Conservation (phyloP, 2,329 filamentous ascomycete genomes). For the Cordyceps sp. region DNA sequence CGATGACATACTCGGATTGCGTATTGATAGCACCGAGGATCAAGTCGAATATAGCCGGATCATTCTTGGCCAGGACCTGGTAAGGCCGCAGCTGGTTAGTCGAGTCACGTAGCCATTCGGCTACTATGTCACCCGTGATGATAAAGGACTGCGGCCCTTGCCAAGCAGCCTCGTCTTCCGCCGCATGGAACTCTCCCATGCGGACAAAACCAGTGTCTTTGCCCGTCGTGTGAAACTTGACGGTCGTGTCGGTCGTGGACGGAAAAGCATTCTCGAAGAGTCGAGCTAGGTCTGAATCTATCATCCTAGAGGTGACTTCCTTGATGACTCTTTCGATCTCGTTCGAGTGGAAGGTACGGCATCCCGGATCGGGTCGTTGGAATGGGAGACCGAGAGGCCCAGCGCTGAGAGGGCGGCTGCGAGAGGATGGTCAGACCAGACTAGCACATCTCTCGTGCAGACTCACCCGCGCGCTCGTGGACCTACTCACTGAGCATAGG, state of each 20-base stretch:
- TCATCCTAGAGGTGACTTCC: constrained; percentile 63
- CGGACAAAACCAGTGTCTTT: constrained; percentile 20
- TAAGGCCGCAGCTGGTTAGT: constrained; percentile 91
- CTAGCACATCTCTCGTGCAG: neutral
- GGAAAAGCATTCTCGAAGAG: constrained; percentile 94
- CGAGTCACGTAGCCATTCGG: constrained; percentile 82
- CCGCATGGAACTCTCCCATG: constrained; percentile 12
- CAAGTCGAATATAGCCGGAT: constrained; percentile 59
- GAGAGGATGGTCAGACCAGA: neutral
- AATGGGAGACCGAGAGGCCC: constrained; percentile 70
- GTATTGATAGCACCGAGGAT: constrained; percentile 93
- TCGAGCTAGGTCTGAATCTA: constrained; percentile 73
- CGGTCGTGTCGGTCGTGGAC: constrained; percentile 69
- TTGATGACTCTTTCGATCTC: constrained; percentile 78
- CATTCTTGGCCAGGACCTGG: constrained; percentile 67
- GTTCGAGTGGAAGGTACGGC: constrained; percentile 78
- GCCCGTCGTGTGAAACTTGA: constrained; percentile 68
- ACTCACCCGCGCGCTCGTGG: neutral
- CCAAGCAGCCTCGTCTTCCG: constrained; percentile 47
- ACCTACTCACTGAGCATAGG: constrained; percentile 19
- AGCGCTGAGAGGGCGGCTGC: constrained; percentile 59
- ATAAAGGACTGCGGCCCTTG: constrained; percentile 80
- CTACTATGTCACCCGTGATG: constrained; percentile 84
- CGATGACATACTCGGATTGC: constrained; percentile 85
- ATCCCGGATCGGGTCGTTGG: constrained; percentile 65